Conservation (phyloP, 2,329 filamentous ascomycete species). For the Botryotinia narcissicola region DNA sequence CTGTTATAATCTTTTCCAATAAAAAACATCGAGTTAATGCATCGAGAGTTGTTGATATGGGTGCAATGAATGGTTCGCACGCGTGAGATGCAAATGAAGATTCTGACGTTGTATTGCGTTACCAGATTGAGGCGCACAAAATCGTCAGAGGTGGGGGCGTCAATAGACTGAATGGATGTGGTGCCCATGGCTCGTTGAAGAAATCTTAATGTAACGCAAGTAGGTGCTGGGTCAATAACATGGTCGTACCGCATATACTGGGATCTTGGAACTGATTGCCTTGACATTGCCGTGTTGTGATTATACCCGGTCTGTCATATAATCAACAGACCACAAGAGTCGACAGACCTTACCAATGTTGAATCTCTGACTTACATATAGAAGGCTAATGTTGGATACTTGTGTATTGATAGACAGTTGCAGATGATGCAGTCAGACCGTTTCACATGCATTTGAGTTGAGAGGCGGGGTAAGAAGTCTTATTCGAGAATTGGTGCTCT, state of each 20-base stretch:
- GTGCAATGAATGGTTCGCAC: not conserved
- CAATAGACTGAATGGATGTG: conserved; percentile 2
- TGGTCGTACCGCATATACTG: conserved; percentile 17
- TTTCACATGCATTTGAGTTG: conserved; percentile 18
- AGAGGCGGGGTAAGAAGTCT: conserved; percentile 19
- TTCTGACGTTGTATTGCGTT: conserved; percentile 6
- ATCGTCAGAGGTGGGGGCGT: not conserved
- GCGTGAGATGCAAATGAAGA: not conserved
- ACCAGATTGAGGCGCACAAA: conserved; percentile 9
- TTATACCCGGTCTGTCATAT: not conserved
- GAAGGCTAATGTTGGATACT: conserved; percentile 8
- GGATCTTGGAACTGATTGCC: conserved; percentile 7
- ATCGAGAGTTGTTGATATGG: not conserved
- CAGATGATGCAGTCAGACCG: conserved; percentile 23
- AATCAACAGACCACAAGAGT: not conserved
- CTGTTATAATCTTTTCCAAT: not conserved
- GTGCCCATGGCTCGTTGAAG: conserved; percentile 7
- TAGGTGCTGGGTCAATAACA: conserved; percentile 13
- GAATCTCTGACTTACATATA: not conserved
- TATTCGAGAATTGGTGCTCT: conserved; percentile 4
- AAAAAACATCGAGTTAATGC: not conserved
- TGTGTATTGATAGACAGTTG: conserved; percentile 15
- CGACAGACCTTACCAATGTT: not conserved
- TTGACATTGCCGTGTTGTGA: conserved; percentile 4
- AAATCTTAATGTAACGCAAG: conserved; percentile 16